A percentile compares a stretch with the other conserved stretches of the same genome.
These are phyloP conservation scores for Solanum hybrid DNA, from an alignment of 305 asterid genomes.

Conservation along the genomic window DNA sequence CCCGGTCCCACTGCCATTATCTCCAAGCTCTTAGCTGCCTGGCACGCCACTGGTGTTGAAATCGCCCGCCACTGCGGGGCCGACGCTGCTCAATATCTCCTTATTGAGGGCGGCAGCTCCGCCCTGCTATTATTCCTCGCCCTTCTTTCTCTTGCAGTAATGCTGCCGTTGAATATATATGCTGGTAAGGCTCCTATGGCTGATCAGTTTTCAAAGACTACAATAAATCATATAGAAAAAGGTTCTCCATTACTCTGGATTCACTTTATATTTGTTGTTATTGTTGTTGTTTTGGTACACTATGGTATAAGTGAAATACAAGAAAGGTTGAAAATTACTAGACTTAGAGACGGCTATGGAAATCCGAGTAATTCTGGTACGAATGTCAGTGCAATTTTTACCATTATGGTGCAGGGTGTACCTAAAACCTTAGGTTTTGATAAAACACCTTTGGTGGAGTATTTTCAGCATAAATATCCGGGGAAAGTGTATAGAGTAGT, in stretches of 20 bases:
- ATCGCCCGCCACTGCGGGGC: constrained; percentile 95
- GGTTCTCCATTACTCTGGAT: constrained; percentile 95
- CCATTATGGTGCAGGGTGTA: constrained; percentile 80
- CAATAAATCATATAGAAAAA: constrained; percentile 66
- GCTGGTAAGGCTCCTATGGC: constrained; percentile 62
- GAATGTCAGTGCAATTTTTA: constrained; percentile 70
- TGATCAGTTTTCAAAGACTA: constrained; percentile 86
- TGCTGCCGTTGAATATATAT: constrained; percentile 74
- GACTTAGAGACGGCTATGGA: constrained; percentile 76
- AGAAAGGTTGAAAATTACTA: constrained; percentile 57
- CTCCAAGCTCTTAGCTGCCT: constrained; percentile 92
- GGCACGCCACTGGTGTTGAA: constrained; percentile 93
- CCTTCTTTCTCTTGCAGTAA: constrained; percentile 38
- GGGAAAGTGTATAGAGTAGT: constrained; percentile 73
- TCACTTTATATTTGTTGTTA: constrained; percentile 65
- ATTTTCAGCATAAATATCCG: constrained; percentile 77
- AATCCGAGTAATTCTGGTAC: constrained; percentile 66
- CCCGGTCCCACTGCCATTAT: constrained; percentile 80
- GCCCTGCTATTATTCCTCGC: constrained; percentile 63
- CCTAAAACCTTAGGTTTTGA: constrained; percentile 83
- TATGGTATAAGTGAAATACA: constrained; percentile 64
- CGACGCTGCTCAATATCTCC: constrained; percentile 86
- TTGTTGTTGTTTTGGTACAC: constrained; percentile 70
- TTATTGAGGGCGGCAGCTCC: constrained; percentile 84
- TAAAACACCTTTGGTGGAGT: constrained; percentile 63